Evolutionary conservation across 2,329 filamentous ascomycete genomes (phyloP), one percentile per base, ranked within the genome.

Genomic region (Sporothrix inflata): DNA sequence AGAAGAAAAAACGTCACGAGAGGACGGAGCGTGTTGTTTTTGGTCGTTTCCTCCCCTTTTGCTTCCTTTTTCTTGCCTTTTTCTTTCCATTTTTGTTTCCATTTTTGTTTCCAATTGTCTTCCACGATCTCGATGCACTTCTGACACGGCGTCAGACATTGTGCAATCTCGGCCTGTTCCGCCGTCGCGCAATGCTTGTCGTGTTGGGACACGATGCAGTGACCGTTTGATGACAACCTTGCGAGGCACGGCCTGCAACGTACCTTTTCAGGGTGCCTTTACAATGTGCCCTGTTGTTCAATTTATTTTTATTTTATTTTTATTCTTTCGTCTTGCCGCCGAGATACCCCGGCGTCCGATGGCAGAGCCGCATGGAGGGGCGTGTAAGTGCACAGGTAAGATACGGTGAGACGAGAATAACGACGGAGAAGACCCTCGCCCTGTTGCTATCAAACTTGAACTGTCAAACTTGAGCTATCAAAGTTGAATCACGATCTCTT

Each of bases 341-440:
- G 53, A 57, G 7, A 34, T 57, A 34, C 27, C 53, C 53, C 53
- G 53, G 53, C 53, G 53, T 12, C 53, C 53, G 53, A 61, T 61
- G 55, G 19, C 6, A 40, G 30, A 61, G 55, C 55, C 55, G 55
- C 55, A 61, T 61, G 19, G 12, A 11, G 34, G 19, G 27, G 55
- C 27, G 55, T 27, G 49, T 12, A 53, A 27, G 24, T 30, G 24
- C 24, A 30, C 51, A 8, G 14, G 24, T 3, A 8, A 1, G 47
- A 19, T 30, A 55, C 12, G 14, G 51, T 30, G 51, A 30, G 12
- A 55, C 51, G 51, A 27, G 49, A 55, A 55, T 30, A 9, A 6
- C 49, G 21, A 12, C 49, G 5, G 49, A 24, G 2, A 24, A 11
- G n/a, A 24, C 6, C n/a, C n/a, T 11, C n/a, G 11, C n/a, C n/a